phyloP scores from a whole-genome alignment of 2,329 filamentous ascomycete genomes.

The Fusarium robinianum region DNA sequence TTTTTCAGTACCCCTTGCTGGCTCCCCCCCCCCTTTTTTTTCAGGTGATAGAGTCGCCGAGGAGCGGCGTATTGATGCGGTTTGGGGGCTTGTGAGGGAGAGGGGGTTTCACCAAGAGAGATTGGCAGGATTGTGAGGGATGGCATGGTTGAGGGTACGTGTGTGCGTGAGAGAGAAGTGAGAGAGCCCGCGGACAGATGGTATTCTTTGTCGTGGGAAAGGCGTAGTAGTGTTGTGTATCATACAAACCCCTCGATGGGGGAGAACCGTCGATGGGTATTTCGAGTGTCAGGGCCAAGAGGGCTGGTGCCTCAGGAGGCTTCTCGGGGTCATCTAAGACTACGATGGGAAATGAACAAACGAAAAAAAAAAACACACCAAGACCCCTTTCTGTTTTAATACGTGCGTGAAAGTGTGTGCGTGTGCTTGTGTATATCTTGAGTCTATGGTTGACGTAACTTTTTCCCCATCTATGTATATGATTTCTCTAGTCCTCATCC shows the following conservation, averaged over 20 bases:
- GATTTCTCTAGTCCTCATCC: no score
- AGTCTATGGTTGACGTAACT: no score
- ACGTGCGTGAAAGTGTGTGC: no score
- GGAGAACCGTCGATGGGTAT: constrained; percentile 7
- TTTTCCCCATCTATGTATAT: no score
- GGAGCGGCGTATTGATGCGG: constrained; percentile 23
- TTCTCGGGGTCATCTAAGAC: constrained; percentile 17
- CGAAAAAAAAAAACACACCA: constrained; percentile 11
- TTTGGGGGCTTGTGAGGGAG: constrained; percentile 5
- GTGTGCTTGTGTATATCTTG: no score
- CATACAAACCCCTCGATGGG: constrained; percentile 27
- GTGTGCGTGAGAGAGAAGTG: neutral
- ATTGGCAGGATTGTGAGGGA: constrained; percentile 31
- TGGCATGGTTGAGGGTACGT: neutral
- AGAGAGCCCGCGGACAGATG: constrained; percentile 18
- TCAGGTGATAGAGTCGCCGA: constrained; percentile 31
- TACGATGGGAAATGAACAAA: constrained; percentile 24
- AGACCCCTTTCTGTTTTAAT: no score
- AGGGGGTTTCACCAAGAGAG: constrained; percentile 19
- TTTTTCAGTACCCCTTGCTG: no score
- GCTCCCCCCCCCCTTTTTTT: no score
- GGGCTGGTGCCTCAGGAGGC: constrained; percentile 15
- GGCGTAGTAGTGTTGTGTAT: constrained; percentile 28
- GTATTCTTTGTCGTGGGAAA: constrained; percentile 5
- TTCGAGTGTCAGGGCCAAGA: constrained; percentile 5